Base-by-base conservation (phyloP, 495 filamentous ascomycete genomes). In the Aspergillus nanangensis region DNA sequence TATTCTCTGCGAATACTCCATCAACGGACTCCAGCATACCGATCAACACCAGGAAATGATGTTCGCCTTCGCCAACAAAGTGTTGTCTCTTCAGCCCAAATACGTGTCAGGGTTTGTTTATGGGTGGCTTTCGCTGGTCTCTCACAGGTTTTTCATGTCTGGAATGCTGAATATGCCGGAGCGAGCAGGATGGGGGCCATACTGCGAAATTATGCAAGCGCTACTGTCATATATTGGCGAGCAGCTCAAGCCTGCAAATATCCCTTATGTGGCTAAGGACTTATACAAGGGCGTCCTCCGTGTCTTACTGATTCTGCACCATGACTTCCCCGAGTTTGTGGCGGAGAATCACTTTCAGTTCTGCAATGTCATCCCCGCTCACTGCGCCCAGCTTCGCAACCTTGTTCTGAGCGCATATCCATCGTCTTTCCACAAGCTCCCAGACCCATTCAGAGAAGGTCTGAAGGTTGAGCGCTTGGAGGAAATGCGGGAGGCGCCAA, bases 311-410 rank as follows among this genome's bases (percentile, higher is more conserved):
- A 77, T 96, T 27, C 71, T 99, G 38, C 86, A 94, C 45, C 93
- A 97, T 52, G 93, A 99, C 60, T 96, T 88, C 65, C 88, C 90
- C 0, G 90, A 95, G 44, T 97, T 95, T 62, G 74, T 97, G 33
- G 84, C 85, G 21, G 87, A 92, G 52, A 87, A 93, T 59, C 87
- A 95, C 52, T 83, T 85, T 51, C 80, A 83, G 45, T 80, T 99
- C 35, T 90, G 87, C 75, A 85, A 89, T 60, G 81, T 80, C 53
- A 87, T 97, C 40, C 90, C 94, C 1, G 75, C 79, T 18, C 87
- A 94, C 55, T 92, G 86, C 57, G 82, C 83, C 20, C 93, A 99
- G 62, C 77, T 97, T 45, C 83, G 87, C 51, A 97, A 95, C 62
- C 72, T 96, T 27, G 79, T 97, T 35, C 78, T 96, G 40, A 86